phyloP scores from a whole-genome alignment of 148 eudicot genomes.

The Selenicereus undatus region DNA sequence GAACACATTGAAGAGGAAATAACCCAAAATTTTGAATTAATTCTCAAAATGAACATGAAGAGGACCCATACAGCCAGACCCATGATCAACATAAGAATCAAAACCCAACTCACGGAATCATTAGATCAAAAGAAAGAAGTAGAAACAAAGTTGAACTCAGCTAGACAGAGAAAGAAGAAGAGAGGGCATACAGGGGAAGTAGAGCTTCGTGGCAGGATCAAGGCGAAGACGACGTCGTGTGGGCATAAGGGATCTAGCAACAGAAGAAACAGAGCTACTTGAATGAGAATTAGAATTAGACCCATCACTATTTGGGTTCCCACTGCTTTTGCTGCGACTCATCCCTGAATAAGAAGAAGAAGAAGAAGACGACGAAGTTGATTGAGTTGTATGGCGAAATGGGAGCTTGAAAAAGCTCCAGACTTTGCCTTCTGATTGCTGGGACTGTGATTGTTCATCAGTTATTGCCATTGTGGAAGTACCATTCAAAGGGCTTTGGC shows the following conservation, averaged over 20 bases:
- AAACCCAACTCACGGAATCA: constrained; percentile 18
- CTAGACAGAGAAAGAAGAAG: constrained; percentile 4
- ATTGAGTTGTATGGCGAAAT: constrained; percentile 31
- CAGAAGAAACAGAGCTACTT: constrained; percentile 54
- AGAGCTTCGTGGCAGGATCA: constrained; percentile 79
- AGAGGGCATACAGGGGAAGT: constrained; percentile 63
- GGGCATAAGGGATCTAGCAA: constrained; percentile 80
- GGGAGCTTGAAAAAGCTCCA: constrained; percentile 68
- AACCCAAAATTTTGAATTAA: neutral
- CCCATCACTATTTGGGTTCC: constrained; percentile 32
- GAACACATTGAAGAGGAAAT: neutral
- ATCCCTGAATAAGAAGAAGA: constrained; percentile 22
- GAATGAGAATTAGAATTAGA: constrained; percentile 37
- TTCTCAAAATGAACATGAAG: neutral
- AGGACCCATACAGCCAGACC: constrained; percentile 15
- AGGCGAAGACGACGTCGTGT: constrained; percentile 83
- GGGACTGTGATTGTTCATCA: constrained; percentile 32
- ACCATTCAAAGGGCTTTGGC: constrained; percentile 4
- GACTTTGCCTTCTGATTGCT: constrained; percentile 43
- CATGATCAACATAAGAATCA: constrained; percentile 9
- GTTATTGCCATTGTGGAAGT: constrained; percentile 43
- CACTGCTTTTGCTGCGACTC: neutral
- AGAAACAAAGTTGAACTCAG: neutral
- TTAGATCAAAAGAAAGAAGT: neutral
- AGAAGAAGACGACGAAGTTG: constrained; percentile 24